Conservation (phyloP, 768 basidiomycete genomes). For the Trametopsis cervina region DNA sequence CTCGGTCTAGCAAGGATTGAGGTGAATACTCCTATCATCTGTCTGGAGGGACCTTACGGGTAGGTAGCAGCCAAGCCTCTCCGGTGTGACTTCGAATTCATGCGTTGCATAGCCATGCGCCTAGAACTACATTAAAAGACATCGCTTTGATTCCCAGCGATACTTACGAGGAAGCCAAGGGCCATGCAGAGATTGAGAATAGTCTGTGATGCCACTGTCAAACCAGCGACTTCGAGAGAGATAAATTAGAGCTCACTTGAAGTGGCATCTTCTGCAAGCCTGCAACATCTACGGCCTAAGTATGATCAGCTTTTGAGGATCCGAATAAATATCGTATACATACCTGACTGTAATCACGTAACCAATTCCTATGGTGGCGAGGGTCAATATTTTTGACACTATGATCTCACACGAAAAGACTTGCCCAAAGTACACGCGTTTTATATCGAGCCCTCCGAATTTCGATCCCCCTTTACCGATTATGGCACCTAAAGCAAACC, state of each 20-base stretch:
- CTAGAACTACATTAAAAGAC: slow-evolving; percentile 25
- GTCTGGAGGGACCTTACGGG: slow-evolving; percentile 41
- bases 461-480: slow-evolving; percentile 52
- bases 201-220: slow-evolving; percentile 37
- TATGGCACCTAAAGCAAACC: slow-evolving; percentile 51
- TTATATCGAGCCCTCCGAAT: slow-evolving; percentile 75
- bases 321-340: slow-evolving; percentile 1
- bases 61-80: slow-evolving; percentile 79
- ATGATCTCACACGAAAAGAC: slow-evolving; percentile 15
- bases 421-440: slow-evolving; percentile 77
- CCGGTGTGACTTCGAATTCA: slow-evolving; percentile 81
- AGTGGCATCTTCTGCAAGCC: slow-evolving; percentile 65
- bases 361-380: slow-evolving; percentile 57
- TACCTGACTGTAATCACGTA: slow-evolving; percentile 82
- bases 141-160: background rate
- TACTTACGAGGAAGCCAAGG: slow-evolving; percentile 76
- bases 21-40: background rate
- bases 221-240: background rate
- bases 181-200: slow-evolving; percentile 87
- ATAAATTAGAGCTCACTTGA: slow-evolving; percentile 38
- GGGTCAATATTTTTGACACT: slow-evolving; percentile 1
- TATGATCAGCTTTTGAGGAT: background rate
- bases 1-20: slow-evolving; percentile 43
- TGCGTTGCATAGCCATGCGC: slow-evolving; percentile 76
- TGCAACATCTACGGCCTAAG: slow-evolving; percentile 74